These are phyloP conservation scores for Xylariaceae sp. DNA, from an alignment of 2,329 filamentous ascomycete species.

Conservation along the genomic window DNA sequence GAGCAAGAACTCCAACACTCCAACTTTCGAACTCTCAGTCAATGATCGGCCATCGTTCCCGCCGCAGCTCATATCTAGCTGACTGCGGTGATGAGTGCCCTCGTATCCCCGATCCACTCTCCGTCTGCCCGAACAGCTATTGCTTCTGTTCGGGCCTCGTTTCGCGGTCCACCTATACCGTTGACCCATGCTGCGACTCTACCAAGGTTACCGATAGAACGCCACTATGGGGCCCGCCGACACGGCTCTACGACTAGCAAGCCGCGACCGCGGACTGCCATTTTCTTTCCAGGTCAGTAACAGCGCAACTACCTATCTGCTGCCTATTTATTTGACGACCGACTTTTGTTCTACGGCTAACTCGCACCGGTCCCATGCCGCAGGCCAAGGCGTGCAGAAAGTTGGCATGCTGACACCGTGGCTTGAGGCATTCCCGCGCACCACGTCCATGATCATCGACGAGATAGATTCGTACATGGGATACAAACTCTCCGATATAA, in stretches of 20 bases:
- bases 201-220: conserved; percentile 17
- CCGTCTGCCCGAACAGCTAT: conserved; percentile 20
- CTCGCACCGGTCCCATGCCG: not conserved
- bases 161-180: conserved; percentile 2
- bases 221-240: conserved; percentile 13
- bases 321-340: not conserved
- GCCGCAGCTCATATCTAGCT: conserved; percentile 26
- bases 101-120: conserved; percentile 23
- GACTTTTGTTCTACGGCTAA: conserved; percentile 8
- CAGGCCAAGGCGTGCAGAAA: conserved; percentile 83
- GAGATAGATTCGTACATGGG: conserved; percentile 77
- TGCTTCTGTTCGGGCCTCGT: conserved; percentile 14
- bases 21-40: conserved; percentile 4
- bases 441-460: conserved; percentile 69
- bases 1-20: not conserved
- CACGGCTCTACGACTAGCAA: conserved; percentile 31
- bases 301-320: conserved; percentile 1
- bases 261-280: conserved; percentile 45
- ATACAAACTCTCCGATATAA: conserved; percentile 69
- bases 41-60: conserved; percentile 21
- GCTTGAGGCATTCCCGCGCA: conserved; percentile 78
- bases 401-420: conserved; percentile 83
- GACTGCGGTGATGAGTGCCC: conserved; percentile 29
- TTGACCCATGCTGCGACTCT: conserved; percentile 5
- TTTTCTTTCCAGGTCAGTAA: conserved; percentile 52